phyloP scores from a whole-genome alignment of 768 basidiomycete genomes.

The Epithele typhae region DNA sequence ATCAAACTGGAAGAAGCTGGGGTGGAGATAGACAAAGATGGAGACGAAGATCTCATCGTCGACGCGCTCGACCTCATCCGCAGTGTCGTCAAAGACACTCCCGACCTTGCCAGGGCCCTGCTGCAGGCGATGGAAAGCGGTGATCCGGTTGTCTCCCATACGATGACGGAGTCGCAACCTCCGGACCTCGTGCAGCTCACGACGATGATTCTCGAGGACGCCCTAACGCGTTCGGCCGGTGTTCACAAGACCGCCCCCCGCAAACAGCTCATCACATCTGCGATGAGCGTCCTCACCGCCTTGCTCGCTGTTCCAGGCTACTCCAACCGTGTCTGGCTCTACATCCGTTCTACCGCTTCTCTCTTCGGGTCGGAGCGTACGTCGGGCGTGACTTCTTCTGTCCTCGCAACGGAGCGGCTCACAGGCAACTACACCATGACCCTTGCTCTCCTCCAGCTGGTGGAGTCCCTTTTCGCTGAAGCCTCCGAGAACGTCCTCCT shows the following conservation, averaged over 20 bases:
- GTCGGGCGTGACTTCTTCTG: slow-evolving; percentile 55
- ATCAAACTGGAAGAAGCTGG: slow-evolving; percentile 66
- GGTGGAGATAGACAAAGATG: slow-evolving; percentile 58
- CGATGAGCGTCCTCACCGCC: slow-evolving; percentile 76
- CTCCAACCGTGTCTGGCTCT: slow-evolving; percentile 86
- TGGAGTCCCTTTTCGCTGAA: slow-evolving; percentile 72
- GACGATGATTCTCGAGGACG: slow-evolving; percentile 77
- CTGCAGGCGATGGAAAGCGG: slow-evolving; percentile 64
- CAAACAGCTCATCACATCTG: slow-evolving; percentile 68
- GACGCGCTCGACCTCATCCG: slow-evolving; percentile 78
- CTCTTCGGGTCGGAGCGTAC: slow-evolving; percentile 66
- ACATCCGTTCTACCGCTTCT: slow-evolving; percentile 71
- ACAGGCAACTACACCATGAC: slow-evolving; percentile 82
- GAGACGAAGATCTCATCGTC: slow-evolving; percentile 62
- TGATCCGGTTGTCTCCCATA: slow-evolving; percentile 47
- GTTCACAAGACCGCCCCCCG: slow-evolving; percentile 25
- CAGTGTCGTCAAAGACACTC: slow-evolving; percentile 69
- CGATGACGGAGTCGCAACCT: slow-evolving; percentile 47
- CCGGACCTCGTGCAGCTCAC: slow-evolving; percentile 77
- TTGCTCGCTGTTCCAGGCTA: slow-evolving; percentile 70
- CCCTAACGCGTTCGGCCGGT: slow-evolving; percentile 51
- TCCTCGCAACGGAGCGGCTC: slow-evolving; percentile 66
- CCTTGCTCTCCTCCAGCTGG: slow-evolving; percentile 69
- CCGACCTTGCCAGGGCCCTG: slow-evolving; percentile 56
- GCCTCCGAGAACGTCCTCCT: slow-evolving; percentile 50